Conservation (phyloP, 139 green algal genomes). For the Picochlorum sp. region DNA sequence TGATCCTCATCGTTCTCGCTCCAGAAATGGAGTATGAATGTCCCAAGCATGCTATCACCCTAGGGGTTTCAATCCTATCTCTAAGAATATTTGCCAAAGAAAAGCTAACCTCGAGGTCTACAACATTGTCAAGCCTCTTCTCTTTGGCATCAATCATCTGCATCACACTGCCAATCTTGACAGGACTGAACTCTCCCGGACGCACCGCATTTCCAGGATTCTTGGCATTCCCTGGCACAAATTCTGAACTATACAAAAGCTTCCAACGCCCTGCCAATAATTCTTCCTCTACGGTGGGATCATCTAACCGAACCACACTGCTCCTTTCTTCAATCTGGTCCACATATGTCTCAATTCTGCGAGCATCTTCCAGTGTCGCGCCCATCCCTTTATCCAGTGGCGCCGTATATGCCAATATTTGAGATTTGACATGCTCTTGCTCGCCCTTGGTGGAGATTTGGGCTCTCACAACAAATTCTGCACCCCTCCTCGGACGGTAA, state of each 20-base stretch:
- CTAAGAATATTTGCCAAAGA: slow-evolving; percentile 11
- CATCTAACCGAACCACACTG: background rate
- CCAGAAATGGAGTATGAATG: slow-evolving; percentile 20
- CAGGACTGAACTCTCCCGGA: slow-evolving; percentile 24
- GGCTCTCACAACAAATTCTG: no score
- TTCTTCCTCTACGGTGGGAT: background rate
- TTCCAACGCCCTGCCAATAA: slow-evolving; percentile 38
- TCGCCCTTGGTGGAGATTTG: no score
- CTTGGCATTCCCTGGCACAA: slow-evolving; percentile 38
- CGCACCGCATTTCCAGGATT: slow-evolving; percentile 30
- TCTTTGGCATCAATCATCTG: slow-evolving; percentile 8
- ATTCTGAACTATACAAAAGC: slow-evolving; percentile 40
- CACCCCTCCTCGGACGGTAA: no score
- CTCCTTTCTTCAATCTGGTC: background rate
- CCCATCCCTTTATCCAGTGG: no score
- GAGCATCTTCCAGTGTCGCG: slow-evolving; percentile 2
- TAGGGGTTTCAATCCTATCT: background rate
- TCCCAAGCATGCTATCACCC: slow-evolving; percentile 13
- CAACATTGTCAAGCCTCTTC: slow-evolving; percentile 24
- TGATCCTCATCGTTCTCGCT: slow-evolving; percentile 17
- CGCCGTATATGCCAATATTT: no score
- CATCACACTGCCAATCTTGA: slow-evolving; percentile 29
- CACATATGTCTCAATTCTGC: slow-evolving; percentile 13
- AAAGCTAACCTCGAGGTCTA: slow-evolving; percentile 12
- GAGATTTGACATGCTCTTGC: no score